These are phyloP conservation scores for Lyophyllum semitale DNA, from an alignment of 768 basidiomycete species.

Conservation along the genomic window DNA sequence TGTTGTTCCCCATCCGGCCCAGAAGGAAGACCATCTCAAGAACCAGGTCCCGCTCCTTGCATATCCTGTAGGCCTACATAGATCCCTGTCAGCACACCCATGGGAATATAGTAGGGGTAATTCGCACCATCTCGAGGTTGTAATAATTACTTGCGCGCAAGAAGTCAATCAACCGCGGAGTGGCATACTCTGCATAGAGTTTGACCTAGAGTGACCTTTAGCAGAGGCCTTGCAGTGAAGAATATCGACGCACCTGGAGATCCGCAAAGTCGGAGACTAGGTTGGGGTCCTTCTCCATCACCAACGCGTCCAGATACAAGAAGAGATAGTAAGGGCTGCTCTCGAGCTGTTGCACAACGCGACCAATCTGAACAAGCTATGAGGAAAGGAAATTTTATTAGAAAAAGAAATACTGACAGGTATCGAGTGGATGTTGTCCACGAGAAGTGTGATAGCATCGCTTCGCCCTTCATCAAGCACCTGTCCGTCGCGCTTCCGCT, in stretches of 20 bases:
- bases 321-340: constrained; percentile 81
- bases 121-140: constrained; percentile 74
- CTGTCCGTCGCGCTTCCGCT: constrained; percentile 45
- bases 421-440: constrained; percentile 95
- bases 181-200: constrained; percentile 88
- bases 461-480: constrained; percentile 50
- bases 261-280: constrained; percentile 83
- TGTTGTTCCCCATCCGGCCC: constrained; percentile 97
- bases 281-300: constrained; percentile 80
- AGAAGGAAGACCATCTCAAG: constrained; percentile 97
- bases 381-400: not conserved
- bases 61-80: constrained; percentile 79
- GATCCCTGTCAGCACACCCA: not conserved
- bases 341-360: constrained; percentile 87
- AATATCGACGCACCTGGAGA: constrained; percentile 54
- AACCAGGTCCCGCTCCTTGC: constrained; percentile 83
- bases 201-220: constrained; percentile 55
- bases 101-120: not conserved
- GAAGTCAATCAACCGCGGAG: constrained; percentile 82
- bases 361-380: constrained; percentile 59
- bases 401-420: constrained; percentile 56
- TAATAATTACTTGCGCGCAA: constrained; percentile 90
- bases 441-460: constrained; percentile 82
- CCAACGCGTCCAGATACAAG: constrained; percentile 86
- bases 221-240: not conserved